Conservation (phyloP, 352 stramenopile genomes). For the Blastocystis sp. region DNA sequence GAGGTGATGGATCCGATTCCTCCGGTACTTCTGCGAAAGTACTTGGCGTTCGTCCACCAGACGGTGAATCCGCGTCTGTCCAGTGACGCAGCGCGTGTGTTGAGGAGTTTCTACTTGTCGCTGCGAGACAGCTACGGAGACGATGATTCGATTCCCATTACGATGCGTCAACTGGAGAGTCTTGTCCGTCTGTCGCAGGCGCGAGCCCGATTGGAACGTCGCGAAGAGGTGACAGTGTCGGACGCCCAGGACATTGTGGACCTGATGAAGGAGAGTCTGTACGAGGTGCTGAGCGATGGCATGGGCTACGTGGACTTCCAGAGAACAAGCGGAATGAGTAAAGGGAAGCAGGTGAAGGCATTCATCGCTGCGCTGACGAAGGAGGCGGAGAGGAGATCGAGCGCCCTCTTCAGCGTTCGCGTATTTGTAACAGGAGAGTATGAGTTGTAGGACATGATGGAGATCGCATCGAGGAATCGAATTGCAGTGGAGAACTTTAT, state of each 20-base stretch:
- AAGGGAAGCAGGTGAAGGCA: conserved; percentile 68
- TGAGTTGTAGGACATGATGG: conserved; percentile 58
- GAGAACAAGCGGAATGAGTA: conserved; percentile 62
- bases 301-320: conserved; percentile 75
- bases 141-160: conserved; percentile 71
- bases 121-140: conserved; percentile 67
- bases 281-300: conserved; percentile 77
- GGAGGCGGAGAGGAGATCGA: conserved; percentile 65
- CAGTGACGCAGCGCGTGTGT: conserved; percentile 53
- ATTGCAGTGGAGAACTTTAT: conserved; percentile 72
- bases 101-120: conserved; percentile 78
- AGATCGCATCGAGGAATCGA: conserved; percentile 56
- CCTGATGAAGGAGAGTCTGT: conserved; percentile 82
- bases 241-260: conserved; percentile 90
- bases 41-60: conserved; percentile 86
- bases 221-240: conserved; percentile 77
- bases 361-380: conserved; percentile 71
- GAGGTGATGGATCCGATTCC: conserved; percentile 67
- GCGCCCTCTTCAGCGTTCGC: conserved; percentile 68
- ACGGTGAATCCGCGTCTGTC: conserved; percentile 80
- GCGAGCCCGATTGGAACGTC: conserved; percentile 81
- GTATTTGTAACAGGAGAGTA: conserved; percentile 55
- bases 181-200: conserved; percentile 79
- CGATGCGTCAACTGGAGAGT: conserved; percentile 87
- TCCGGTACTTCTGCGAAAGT: conserved; percentile 80